Evolutionary conservation across 345 rosid species (phyloP).

Genomic region (Kandelia obovata): DNA sequence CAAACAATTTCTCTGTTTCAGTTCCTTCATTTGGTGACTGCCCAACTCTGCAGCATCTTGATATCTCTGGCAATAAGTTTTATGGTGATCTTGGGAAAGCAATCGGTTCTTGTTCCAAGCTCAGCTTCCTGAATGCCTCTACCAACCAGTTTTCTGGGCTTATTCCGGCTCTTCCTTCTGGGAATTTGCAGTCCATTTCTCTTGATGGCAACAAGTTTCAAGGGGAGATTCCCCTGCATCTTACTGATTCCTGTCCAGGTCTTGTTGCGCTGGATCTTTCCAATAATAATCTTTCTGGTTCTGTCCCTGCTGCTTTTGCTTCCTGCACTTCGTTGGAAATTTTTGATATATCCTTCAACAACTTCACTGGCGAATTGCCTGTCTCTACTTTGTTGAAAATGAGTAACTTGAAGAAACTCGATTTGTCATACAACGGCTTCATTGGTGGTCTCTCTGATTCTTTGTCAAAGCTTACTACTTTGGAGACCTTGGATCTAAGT

Average conservation of each 20-base stretch:
- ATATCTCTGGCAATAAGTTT: slow-evolving; percentile 66
- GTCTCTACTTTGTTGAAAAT: slow-evolving; percentile 52
- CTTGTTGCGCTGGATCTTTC: slow-evolving; percentile 80
- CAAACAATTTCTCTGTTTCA: slow-evolving; percentile 59
- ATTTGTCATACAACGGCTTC: slow-evolving; percentile 57
- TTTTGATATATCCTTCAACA: slow-evolving; percentile 60
- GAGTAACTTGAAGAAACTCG: slow-evolving; percentile 51
- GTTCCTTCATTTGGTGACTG: slow-evolving; percentile 67
- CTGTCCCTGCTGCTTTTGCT: slow-evolving; percentile 53
- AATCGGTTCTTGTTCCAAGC: slow-evolving; percentile 50
- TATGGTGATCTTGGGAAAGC: slow-evolving; percentile 54
- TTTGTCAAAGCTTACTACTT: slow-evolving; percentile 43
- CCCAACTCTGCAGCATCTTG: slow-evolving; percentile 58
- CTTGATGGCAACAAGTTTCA: slow-evolving; percentile 49
- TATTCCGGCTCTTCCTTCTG: slow-evolving; percentile 51
- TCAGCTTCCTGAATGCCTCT: slow-evolving; percentile 63
- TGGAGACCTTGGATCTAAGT: slow-evolving; percentile 77
- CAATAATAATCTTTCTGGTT: slow-evolving; percentile 60
- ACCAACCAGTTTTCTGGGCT: slow-evolving; percentile 58
- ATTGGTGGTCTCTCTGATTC: slow-evolving; percentile 61
- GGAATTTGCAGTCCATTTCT: slow-evolving; percentile 47
- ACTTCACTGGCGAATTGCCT: slow-evolving; percentile 73
- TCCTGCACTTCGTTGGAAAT: slow-evolving; percentile 56
- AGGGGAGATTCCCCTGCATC: slow-evolving; percentile 70
- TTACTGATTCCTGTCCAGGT: slow-evolving; percentile 59